These are phyloP conservation scores for Cryphonectria radicalis DNA, from an alignment of 2,329 filamentous ascomycete species.

Conservation along the genomic window DNA sequence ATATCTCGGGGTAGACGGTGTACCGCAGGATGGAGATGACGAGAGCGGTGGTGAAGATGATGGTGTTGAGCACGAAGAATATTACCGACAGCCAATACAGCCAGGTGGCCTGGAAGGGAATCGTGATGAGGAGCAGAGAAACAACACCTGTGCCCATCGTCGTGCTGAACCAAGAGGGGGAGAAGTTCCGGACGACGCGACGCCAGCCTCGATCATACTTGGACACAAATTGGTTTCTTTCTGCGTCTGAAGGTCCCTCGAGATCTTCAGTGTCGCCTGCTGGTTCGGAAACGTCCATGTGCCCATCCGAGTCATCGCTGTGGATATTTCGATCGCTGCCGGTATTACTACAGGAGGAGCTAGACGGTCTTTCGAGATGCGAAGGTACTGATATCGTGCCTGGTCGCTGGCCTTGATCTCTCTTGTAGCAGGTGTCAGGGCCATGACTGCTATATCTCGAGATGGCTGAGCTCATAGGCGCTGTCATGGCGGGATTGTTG, in stretches of 20 bases:
- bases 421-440: neutral
- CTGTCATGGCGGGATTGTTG: conserved; percentile 14
- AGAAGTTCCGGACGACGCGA: conserved; percentile 48
- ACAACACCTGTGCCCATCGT: conserved; percentile 69
- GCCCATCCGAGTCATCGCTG: neutral
- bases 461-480: neutral
- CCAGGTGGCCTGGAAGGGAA: conserved; percentile 60
- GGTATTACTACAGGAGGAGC: neutral
- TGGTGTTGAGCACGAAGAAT: conserved; percentile 61
- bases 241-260: neutral
- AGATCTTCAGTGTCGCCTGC: neutral
- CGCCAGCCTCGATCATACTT: conserved; percentile 38
- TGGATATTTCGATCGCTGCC: neutral
- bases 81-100: conserved; percentile 58
- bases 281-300: neutral
- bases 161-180: conserved; percentile 55
- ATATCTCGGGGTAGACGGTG: conserved; percentile 63
- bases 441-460: neutral
- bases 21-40: conserved; percentile 60
- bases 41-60: conserved; percentile 56
- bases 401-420: neutral
- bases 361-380: neutral
- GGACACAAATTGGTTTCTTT: neutral
- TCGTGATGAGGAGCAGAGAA: conserved; percentile 58
- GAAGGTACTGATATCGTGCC: neutral